Base-by-base conservation (phyloP, 768 basidiomycete species). In the Xerocomellus amylosporus region DNA sequence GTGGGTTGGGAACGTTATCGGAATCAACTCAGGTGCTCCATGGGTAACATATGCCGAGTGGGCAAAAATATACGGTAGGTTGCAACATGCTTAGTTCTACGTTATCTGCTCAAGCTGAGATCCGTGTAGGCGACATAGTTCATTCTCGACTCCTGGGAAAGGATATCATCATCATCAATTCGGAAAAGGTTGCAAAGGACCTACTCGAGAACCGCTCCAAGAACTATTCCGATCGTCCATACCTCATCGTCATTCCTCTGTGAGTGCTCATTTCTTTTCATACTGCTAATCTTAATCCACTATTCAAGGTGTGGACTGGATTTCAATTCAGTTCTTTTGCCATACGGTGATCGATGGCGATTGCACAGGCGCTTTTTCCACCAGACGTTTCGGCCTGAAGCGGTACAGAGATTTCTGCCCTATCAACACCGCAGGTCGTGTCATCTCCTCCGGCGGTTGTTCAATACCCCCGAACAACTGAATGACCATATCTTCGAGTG, bases 311-410 rank as follows among this genome's bases (percentile, higher is more conserved):
- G 41, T 22, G 57, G 58, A 2, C 0, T 59, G 8, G 57, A 10
- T 8, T 59, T 49, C 26, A 28, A 41, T 9, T 28, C 58, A 0
- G 22, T 7, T 9, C 0, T 48, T 0, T 1, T 59, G 37, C 37
- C 12, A 2, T 54, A 62, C 3, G 53, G 61, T 0, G 44, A 62
- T n/a, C 17, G 3, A 13, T 62, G 60, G 61, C 50, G 59, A 22
- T 13, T 57, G 5, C 58, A 61, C 12, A 33, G 60, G 17, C 60
- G 48, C 2, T n/a, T 61, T 26, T 53, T 61, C 14, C 59, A 61
- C 37, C 58, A 61, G 20, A 49, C 59, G 0, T 56, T 61, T n/a
- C 24, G 46, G 3, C 14, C 0, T 0, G 40, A 44, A 0, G 43
- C 26, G 0, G 41, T 31, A 6, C 8, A 22, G 0, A 56, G 51